These are phyloP conservation scores for Colletotrichum caudatum DNA, from an alignment of 2,329 filamentous ascomycete species.

Conservation along the genomic window DNA sequence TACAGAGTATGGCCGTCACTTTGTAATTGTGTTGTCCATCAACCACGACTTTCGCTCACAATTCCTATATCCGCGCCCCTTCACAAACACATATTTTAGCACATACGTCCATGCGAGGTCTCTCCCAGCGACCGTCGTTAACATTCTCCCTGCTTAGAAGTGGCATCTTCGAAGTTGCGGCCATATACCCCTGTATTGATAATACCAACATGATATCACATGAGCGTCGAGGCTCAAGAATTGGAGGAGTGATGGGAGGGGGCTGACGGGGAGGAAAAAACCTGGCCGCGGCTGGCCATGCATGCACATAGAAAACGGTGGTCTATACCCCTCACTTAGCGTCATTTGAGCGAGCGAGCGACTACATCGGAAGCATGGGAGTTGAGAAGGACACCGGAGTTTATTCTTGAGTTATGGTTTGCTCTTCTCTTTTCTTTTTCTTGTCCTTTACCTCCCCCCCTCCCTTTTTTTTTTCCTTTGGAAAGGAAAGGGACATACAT, in stretches of 20 bases:
- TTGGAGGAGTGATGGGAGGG: slow-evolving; percentile 7
- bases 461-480: slow-evolving; percentile 2
- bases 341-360: slow-evolving; percentile 41
- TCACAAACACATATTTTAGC: slow-evolving; percentile 26
- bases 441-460: too few relatives aligned
- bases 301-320: slow-evolving; percentile 35
- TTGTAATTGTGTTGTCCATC: slow-evolving; percentile 27
- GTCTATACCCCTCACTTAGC: slow-evolving; percentile 41
- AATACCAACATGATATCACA: slow-evolving; percentile 28
- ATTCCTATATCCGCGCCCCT: slow-evolving; percentile 30
- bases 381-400: slow-evolving; percentile 28
- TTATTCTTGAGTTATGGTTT: background rate
- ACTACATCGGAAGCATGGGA: slow-evolving; percentile 26
- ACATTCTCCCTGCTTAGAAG: slow-evolving; percentile 11
- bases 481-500: slow-evolving; percentile 18
- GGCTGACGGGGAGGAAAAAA: background rate
- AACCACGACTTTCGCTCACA: slow-evolving; percentile 33
- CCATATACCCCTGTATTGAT: slow-evolving; percentile 40
- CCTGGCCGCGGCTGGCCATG: slow-evolving; percentile 19
- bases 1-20: slow-evolving; percentile 4
- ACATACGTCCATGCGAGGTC: slow-evolving; percentile 24
- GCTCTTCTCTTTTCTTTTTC: background rate
- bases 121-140: slow-evolving; percentile 14
- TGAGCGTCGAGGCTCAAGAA: slow-evolving; percentile 29
- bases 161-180: slow-evolving; percentile 18